phyloP scores from a whole-genome alignment of 1,284 basidiomycete species.

The Cryptococcus floricola region DNA sequence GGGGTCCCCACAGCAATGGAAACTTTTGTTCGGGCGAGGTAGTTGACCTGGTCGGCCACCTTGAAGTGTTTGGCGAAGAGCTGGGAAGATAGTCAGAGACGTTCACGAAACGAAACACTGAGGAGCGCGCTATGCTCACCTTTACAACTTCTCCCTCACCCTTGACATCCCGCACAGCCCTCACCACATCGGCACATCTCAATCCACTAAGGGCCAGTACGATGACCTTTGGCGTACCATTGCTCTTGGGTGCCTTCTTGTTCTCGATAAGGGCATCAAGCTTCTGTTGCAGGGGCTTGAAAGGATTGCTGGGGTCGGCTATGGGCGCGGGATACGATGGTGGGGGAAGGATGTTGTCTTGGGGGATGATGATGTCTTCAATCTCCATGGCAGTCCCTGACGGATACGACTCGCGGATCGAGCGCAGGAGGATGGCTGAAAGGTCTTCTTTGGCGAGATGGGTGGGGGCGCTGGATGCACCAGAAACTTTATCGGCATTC shows the following conservation, averaged over 20 bases:
- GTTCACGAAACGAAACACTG: not conserved
- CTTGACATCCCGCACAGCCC: conserved; percentile 39
- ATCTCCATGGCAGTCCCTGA: conserved; percentile 43
- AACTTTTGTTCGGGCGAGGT: conserved; percentile 44
- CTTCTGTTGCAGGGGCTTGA: conserved; percentile 8
- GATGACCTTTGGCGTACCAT: conserved; percentile 38
- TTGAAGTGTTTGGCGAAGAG: conserved; percentile 52
- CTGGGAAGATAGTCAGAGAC: conserved; percentile 15
- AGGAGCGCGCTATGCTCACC: conserved; percentile 22
- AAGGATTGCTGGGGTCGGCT: conserved; percentile 2
- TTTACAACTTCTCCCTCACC: conserved; percentile 48
- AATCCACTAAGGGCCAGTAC: conserved; percentile 46
- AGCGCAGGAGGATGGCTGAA: conserved; percentile 26
- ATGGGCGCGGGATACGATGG: conserved; percentile 12
- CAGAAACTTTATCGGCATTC: not conserved
- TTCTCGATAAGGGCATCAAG: conserved; percentile 21
- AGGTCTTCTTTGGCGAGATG: conserved; percentile 22
- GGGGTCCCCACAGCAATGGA: conserved; percentile 50
- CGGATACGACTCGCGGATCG: conserved; percentile 36
- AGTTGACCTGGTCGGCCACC: conserved; percentile 47
- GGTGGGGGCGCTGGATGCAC: conserved; percentile 18
- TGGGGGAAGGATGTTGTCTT: conserved; percentile 10
- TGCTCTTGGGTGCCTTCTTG: conserved; percentile 12
- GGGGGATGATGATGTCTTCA: conserved; percentile 35
- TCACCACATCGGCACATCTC: conserved; percentile 49